Base-by-base conservation (phyloP, 2,329 filamentous ascomycete species). In the Helotiales sp. region DNA sequence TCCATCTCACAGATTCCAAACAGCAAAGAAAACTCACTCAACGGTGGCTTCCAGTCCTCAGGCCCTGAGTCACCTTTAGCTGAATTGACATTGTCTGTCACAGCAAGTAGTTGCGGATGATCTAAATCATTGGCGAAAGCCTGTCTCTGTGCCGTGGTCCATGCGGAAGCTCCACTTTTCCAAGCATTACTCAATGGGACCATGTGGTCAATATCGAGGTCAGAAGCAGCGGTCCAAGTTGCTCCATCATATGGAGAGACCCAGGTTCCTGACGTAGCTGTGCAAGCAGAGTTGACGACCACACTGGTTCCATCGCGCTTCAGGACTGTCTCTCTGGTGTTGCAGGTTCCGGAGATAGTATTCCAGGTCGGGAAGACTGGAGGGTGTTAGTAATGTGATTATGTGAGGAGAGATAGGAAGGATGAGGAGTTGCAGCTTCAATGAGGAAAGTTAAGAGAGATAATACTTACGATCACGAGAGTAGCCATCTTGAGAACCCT, bases 201-300 rank as follows among this genome's bases (percentile, higher is more conserved):
- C 74, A 95, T 80, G 71, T 95, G 91, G 71, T 95, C 91, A 59
- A 95, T 93, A 65, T 93, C 89, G 1, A 95, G 72, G 65, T 93
- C 88, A 17, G 79, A 81, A 1, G 89, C 82, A 0, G 77, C 76
- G 0, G 83, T 87, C 87, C 88, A 91, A 1, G 79, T 84, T 0
- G 76, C 86, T 15, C 89, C 89, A 67, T 93, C 90, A 70, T 89
- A 95, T 0, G 88, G 87, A 33, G 83, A 87, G 38, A 71, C 73
- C 90, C 91, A 95, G 1, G 76, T 78, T 4, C 91, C 90, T 2
- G 82, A 84, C 0, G 80, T 86, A 0, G 88, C 73, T 1, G 79
- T 74, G 72, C 90, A 96, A 31, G 81, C 77, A 12, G 73, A 76
- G 71, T 81, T 78, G 33, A 80, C 78, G 5, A 79, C 75, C 10